A percentile compares a stretch with the other conserved stretches of the same genome.
Conservation (phyloP, 441 rosid genomes). For the California macrophylla region DNA sequence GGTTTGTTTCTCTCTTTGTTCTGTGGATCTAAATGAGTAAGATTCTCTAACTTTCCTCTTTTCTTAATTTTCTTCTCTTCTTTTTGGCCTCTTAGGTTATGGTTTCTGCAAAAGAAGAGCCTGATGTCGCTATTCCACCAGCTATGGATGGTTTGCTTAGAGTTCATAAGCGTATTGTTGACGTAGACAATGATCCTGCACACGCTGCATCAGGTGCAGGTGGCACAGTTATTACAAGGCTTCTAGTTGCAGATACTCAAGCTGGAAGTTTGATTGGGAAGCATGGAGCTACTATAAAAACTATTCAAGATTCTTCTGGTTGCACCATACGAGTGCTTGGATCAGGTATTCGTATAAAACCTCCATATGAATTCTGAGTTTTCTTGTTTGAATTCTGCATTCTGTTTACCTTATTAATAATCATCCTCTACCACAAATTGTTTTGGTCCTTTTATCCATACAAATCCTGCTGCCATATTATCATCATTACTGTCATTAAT, state of each 20-base stretch:
- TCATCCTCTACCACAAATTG: neutral
- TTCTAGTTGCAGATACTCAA: conserved; percentile 26
- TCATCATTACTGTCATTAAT: neutral
- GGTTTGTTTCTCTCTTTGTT: neutral
- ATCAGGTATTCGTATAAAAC: conserved; percentile 9
- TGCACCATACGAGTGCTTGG: conserved; percentile 26
- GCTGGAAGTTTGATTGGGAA: conserved; percentile 29
- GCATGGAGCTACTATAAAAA: conserved; percentile 25
- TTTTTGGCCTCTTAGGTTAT: conserved; percentile 15
- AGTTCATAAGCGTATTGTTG: conserved; percentile 24
- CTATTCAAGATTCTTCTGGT: conserved; percentile 26
- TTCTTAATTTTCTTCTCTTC: neutral
- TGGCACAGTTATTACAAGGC: conserved; percentile 24
- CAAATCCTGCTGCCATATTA: neutral
- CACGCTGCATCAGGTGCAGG: conserved; percentile 14
- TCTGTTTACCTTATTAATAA: neutral
- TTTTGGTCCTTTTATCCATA: neutral
- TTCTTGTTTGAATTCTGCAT: neutral
- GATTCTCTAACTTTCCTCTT: neutral
- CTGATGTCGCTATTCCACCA: conserved; percentile 28
- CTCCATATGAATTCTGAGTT: neutral
- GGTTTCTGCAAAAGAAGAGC: conserved; percentile 32
- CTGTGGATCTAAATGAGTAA: neutral
- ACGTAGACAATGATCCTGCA: conserved; percentile 18
- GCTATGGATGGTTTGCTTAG: conserved; percentile 29